Evolutionary conservation across 1,284 basidiomycete genomes (phyloP).

Genomic region (Cutaneotrichosporon sp.): DNA sequence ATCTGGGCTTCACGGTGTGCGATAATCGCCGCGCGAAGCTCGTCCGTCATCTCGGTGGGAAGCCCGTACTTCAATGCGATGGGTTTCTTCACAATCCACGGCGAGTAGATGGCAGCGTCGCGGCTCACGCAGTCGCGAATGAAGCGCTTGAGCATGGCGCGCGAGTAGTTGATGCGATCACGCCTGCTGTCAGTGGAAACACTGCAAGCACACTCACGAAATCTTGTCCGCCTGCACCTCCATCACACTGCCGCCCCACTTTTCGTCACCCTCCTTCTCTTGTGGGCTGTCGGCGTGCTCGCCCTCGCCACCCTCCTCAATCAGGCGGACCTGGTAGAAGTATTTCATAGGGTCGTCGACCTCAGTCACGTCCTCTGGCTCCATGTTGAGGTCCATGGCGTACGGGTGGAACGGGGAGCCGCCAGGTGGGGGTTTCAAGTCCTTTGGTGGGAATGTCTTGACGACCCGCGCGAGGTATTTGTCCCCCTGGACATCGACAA

Average conservation of each 20-base stretch:
- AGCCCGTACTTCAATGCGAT: constrained; percentile 83
- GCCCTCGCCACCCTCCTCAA: constrained; percentile 40
- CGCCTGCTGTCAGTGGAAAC: constrained; percentile 60
- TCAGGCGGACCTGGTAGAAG: constrained; percentile 80
- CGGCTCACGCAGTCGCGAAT: constrained; percentile 90
- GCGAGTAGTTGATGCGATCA: constrained; percentile 91
- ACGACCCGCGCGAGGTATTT: constrained; percentile 60
- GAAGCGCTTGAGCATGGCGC: constrained; percentile 92
- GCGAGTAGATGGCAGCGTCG: constrained; percentile 84
- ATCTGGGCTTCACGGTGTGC: constrained; percentile 79
- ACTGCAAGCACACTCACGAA: constrained; percentile 60
- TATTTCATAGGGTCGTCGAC: constrained; percentile 80
- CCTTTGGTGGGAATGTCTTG: constrained; percentile 37
- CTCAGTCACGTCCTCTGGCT: constrained; percentile 67
- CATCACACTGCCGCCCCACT: constrained; percentile 63
- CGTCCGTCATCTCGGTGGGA: constrained; percentile 77
- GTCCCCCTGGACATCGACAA: constrained; percentile 77
- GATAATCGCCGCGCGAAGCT: constrained; percentile 73
- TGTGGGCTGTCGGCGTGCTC: constrained; percentile 52
- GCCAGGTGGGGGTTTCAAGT: constrained; percentile 59
- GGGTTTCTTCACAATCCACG: constrained; percentile 86
- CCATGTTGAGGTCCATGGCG: constrained; percentile 74
- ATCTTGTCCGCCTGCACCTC: constrained; percentile 76
- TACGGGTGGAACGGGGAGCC: constrained; percentile 55
- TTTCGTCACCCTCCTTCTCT: constrained; percentile 49